A percentile compares a stretch with the other conserved stretches of the same genome.
Conservation (phyloP, 2,329 filamentous ascomycete species). For the Aspergillus sp. region DNA sequence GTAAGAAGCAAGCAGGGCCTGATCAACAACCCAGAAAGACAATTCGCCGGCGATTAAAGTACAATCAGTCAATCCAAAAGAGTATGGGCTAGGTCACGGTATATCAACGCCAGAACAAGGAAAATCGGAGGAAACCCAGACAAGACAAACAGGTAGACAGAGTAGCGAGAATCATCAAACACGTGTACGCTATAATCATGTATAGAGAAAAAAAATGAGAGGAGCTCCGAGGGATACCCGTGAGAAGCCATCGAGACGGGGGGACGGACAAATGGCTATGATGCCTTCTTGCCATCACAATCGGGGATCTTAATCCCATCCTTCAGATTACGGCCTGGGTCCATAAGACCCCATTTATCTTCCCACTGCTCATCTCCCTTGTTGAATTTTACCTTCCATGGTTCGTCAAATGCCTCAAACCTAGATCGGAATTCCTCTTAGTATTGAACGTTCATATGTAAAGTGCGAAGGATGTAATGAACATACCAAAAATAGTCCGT, state of each 20-base stretch:
- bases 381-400: constrained; percentile 84
- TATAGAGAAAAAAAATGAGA: constrained; percentile 13
- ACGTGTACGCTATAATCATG: constrained; percentile 18
- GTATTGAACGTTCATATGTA: not conserved
- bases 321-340: constrained; percentile 81
- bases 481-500: constrained; percentile 89
- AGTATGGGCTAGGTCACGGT: not conserved
- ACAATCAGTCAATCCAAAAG: constrained; percentile 9
- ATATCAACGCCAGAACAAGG: constrained; percentile 7
- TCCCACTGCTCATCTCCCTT: constrained; percentile 73
- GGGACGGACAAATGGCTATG: constrained; percentile 22
- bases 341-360: constrained; percentile 92
- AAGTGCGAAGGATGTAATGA: not conserved
- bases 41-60: constrained; percentile 9
- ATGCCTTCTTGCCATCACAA: constrained; percentile 72
- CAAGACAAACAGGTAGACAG: not conserved
- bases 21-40: not conserved
- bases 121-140: not conserved
- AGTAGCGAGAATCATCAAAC: constrained; percentile 12
- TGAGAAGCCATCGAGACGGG: not conserved
- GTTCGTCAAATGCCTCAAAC: constrained; percentile 96
- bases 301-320: constrained; percentile 80
- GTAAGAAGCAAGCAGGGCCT: not conserved
- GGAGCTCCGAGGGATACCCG: not conserved
- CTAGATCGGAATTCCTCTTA: constrained; percentile 37